Evolutionary conservation across 1,284 basidiomycete genomes (phyloP).

Genomic region (Trametes sp.): DNA sequence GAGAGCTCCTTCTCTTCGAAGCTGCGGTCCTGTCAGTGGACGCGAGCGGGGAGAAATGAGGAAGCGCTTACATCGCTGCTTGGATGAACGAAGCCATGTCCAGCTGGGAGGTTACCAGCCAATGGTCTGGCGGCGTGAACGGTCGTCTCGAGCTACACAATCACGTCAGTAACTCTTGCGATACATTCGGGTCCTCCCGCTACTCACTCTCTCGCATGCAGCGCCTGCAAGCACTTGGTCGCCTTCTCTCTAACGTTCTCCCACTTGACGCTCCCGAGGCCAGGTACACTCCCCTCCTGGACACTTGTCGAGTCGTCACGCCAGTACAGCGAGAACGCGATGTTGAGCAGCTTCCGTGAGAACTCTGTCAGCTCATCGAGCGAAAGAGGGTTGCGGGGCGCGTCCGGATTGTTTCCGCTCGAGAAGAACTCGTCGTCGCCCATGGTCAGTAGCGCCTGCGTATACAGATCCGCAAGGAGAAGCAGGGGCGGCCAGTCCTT

Average conservation of each 20-base stretch:
- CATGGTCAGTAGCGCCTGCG: conserved; percentile 88
- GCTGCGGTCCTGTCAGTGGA: conserved; percentile 40
- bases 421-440: conserved; percentile 98
- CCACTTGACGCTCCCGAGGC: conserved; percentile 56
- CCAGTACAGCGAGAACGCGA: conserved; percentile 86
- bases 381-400: conserved; percentile 74
- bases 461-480: conserved; percentile 86
- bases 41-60: neutral
- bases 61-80: conserved; percentile 76
- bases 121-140: conserved; percentile 85
- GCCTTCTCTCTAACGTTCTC: conserved; percentile 74
- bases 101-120: conserved; percentile 82
- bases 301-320: conserved; percentile 59
- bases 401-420: conserved; percentile 37
- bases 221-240: conserved; percentile 78
- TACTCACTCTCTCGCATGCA: conserved; percentile 88
- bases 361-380: conserved; percentile 84
- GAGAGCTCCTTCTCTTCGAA: conserved; percentile 65
- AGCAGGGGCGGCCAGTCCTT: conserved; percentile 73
- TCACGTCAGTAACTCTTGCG: conserved; percentile 11
- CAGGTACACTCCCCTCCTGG: conserved; percentile 51
- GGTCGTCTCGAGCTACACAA: conserved; percentile 74
- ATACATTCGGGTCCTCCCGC: neutral
- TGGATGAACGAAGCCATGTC: conserved; percentile 91
- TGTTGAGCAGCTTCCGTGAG: conserved; percentile 75